Evolutionary conservation across 129 eudicot genomes (phyloP).

Genomic region (Tagetes patula): DNA sequence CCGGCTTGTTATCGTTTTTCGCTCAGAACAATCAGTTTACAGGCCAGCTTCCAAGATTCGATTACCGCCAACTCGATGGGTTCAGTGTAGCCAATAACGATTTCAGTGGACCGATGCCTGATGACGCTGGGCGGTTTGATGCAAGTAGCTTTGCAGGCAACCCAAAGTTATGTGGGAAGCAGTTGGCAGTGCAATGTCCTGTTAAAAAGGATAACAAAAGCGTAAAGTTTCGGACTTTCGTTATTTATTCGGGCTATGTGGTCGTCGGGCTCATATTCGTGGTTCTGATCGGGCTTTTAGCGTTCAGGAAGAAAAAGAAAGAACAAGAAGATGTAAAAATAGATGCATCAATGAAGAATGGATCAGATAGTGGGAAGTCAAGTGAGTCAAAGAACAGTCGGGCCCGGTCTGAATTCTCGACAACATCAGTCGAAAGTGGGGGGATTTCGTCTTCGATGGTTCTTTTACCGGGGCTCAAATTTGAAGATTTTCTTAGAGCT

Average conservation of each 20-base stretch:
- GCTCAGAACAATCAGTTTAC: slow-evolving; percentile 53
- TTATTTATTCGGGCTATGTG: slow-evolving; percentile 46
- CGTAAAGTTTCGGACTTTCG: slow-evolving; percentile 25
- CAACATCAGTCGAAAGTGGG: slow-evolving; percentile 58
- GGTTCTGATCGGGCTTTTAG: slow-evolving; percentile 33
- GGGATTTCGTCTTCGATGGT: slow-evolving; percentile 44
- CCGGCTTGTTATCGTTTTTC: slow-evolving; percentile 47
- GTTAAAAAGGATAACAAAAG: slow-evolving; percentile 28
- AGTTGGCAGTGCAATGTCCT: slow-evolving; percentile 42
- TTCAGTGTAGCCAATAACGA: slow-evolving; percentile 60
- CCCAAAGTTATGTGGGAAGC: slow-evolving; percentile 54
- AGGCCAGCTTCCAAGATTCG: slow-evolving; percentile 51
- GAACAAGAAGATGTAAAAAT: slow-evolving; percentile 16
- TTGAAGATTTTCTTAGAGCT: slow-evolving; percentile 65
- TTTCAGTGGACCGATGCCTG: slow-evolving; percentile 43
- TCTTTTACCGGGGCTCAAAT: slow-evolving; percentile 49
- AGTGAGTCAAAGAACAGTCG: slow-evolving; percentile 40
- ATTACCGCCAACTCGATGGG: slow-evolving; percentile 37
- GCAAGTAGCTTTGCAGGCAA: slow-evolving; percentile 50
- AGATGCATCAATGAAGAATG: slow-evolving; percentile 14
- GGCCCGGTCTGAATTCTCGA: slow-evolving; percentile 57
- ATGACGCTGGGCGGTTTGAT: slow-evolving; percentile 37
- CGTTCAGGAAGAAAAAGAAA: slow-evolving; percentile 33
- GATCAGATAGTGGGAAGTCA: slow-evolving; percentile 35
- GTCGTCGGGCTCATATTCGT: slow-evolving; percentile 44